Evolutionary conservation across 2,329 filamentous ascomycete genomes (phyloP).

Genomic region (Pseudocercospora pini-densiflorae): DNA sequence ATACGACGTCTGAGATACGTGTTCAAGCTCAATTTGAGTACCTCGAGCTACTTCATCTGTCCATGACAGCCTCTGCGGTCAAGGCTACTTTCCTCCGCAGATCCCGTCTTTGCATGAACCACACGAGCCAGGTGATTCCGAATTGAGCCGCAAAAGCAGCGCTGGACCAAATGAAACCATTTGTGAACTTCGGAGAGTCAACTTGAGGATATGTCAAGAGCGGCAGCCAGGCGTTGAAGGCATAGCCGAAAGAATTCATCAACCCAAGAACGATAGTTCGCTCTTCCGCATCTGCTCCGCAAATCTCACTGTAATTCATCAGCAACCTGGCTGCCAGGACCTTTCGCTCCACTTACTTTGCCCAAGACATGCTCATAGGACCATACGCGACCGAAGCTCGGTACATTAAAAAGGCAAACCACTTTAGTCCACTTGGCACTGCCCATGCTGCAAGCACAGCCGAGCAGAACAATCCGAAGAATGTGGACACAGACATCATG

Average conservation of each 20-base stretch:
- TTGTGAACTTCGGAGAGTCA: slow-evolving; percentile 29
- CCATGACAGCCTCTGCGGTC: slow-evolving; percentile 10
- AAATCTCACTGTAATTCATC: slow-evolving; percentile 50
- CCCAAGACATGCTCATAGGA: slow-evolving; percentile 47
- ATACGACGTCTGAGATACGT: too few species aligned
- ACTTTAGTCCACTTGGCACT: slow-evolving; percentile 39
- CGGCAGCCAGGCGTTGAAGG: slow-evolving; percentile 72
- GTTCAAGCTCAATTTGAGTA: too few species aligned
- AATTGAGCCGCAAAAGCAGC: slow-evolving; percentile 30
- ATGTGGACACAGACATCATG: slow-evolving; percentile 30
- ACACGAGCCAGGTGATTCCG: slow-evolving; percentile 31
- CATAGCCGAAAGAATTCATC: slow-evolving; percentile 73
- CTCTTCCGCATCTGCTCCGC: slow-evolving; percentile 65
- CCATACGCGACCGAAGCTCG: slow-evolving; percentile 39
- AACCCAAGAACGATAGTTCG: slow-evolving; percentile 66
- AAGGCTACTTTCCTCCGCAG: slow-evolving; percentile 18
- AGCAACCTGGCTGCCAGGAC: not conserved
- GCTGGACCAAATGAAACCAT: slow-evolving; percentile 33
- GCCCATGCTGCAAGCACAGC: slow-evolving; percentile 40
- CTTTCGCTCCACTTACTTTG: slow-evolving; percentile 41
- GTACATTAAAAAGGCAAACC: slow-evolving; percentile 41
- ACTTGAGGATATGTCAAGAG: slow-evolving; percentile 43
- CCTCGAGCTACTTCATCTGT: not conserved
- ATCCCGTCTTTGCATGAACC: slow-evolving; percentile 30
- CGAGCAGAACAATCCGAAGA: slow-evolving; percentile 29